phyloP scores from a whole-genome alignment of 23 red algal species.

The Gracilaria domingensis region DNA sequence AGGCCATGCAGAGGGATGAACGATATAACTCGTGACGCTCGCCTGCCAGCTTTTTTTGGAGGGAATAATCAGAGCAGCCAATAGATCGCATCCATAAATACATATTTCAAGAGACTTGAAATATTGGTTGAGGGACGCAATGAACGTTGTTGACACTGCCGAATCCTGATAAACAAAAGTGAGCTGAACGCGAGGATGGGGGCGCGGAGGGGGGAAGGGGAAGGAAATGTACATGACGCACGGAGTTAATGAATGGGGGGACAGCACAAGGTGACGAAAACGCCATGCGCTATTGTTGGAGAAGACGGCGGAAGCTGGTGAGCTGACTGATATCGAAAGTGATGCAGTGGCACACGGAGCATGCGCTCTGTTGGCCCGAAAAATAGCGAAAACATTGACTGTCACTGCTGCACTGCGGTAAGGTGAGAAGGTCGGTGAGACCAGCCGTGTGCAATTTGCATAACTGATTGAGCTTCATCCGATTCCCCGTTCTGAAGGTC shows the following conservation, averaged over 20 bases:
- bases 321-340: conserved; percentile 3
- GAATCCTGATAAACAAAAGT: neutral
- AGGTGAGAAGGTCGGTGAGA: conserved; percentile 4
- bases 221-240: neutral
- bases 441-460: neutral
- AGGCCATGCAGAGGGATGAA: neutral
- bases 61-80: neutral
- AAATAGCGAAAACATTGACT: neutral
- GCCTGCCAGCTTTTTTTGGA: neutral
- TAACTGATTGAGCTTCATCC: conserved; percentile 19
- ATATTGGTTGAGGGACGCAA: neutral
- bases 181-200: neutral
- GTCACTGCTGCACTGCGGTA: neutral
- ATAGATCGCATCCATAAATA: conserved; percentile 8
- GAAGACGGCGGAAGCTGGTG: neutral
- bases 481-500: conserved; percentile 12
- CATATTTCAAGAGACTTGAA: neutral
- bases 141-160: neutral
- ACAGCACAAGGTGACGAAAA: neutral
- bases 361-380: conserved; percentile 8
- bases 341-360: neutral
- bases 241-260: neutral
- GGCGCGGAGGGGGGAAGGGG: too few relatives aligned
- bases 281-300: neutral
- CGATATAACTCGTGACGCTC: neutral